A percentile compares a stretch with the other conserved stretches of the same genome.
Evolutionary conservation across 495 filamentous ascomycete species (phyloP).

Genomic region (Talaromyces stipitatus): DNA sequence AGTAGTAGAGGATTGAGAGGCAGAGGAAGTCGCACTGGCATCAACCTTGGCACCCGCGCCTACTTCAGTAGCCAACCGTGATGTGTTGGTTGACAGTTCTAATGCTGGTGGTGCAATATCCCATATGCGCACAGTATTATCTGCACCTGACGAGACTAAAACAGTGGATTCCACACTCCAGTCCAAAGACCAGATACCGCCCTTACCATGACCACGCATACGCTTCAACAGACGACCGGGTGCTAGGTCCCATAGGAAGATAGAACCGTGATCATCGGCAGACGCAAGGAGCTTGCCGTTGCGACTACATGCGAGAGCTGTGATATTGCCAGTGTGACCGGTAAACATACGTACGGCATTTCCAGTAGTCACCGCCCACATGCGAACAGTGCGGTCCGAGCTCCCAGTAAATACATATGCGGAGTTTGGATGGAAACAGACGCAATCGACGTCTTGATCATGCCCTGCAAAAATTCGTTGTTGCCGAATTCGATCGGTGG

Average conservation of each 20-base stretch:
- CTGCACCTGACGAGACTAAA: slow-evolving; percentile 81
- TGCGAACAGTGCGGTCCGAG: slow-evolving; percentile 83
- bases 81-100: slow-evolving; percentile 39
- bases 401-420: slow-evolving; percentile 88
- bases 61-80: slow-evolving; percentile 51
- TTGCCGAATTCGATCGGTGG: slow-evolving; percentile 83
- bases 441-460: slow-evolving; percentile 74
- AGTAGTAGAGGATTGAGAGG: slow-evolving; percentile 27
- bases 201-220: slow-evolving; percentile 88
- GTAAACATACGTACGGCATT: slow-evolving; percentile 85
- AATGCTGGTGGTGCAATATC: slow-evolving; percentile 64
- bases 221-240: slow-evolving; percentile 77
- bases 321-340: slow-evolving; percentile 80
- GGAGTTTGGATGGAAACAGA: slow-evolving; percentile 89
- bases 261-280: slow-evolving; percentile 75
- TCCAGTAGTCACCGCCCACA: slow-evolving; percentile 90
- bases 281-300: slow-evolving; percentile 83
- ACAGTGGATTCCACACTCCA: slow-evolving; percentile 88
- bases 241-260: slow-evolving; percentile 87
- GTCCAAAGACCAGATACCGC: slow-evolving; percentile 84
- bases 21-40: slow-evolving; percentile 25
- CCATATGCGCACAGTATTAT: slow-evolving; percentile 89
- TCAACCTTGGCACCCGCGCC: slow-evolving; percentile 47
- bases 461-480: slow-evolving; percentile 86
- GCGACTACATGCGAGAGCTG: slow-evolving; percentile 72